Conservation (phyloP, 2,329 filamentous ascomycete genomes). For the Sordariomycetes sp. region DNA sequence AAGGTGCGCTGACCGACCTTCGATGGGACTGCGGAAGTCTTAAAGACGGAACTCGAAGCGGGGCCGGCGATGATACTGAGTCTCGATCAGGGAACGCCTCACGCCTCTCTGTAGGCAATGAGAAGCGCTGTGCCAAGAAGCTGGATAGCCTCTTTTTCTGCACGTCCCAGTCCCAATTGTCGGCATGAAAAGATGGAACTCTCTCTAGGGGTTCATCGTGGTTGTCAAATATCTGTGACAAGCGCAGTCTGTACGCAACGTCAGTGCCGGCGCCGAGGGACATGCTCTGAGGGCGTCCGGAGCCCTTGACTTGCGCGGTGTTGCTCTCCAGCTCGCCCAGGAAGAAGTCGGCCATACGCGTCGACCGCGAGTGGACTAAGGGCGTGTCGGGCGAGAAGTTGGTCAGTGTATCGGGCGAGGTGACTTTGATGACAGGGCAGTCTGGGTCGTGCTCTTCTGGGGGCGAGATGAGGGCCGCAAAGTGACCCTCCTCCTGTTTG, state of each 20-base stretch:
- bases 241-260: too few species aligned
- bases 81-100: too few species aligned
- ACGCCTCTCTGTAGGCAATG: slow-evolving; percentile 4
- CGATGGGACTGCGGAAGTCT: too few species aligned
- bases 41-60: too few species aligned
- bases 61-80: too few species aligned
- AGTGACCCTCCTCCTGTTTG: slow-evolving; percentile 29
- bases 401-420: not conserved
- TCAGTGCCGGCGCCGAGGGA: slow-evolving; percentile 13
- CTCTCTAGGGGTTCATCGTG: too few species aligned
- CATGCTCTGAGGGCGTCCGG: slow-evolving; percentile 8
- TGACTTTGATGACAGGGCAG: slow-evolving; percentile 2
- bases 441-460: not conserved
- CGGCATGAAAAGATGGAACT: not conserved
- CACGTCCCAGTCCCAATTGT: not conserved
- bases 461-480: slow-evolving; percentile 30
- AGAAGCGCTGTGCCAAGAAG: slow-evolving; percentile 5
- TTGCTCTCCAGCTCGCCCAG: slow-evolving; percentile 10
- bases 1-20: too few species aligned
- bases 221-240: too few species aligned
- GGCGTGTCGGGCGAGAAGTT: slow-evolving; percentile 3
- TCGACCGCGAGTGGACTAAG: not conserved
- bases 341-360: slow-evolving; percentile 7
- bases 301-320: slow-evolving; percentile 5
- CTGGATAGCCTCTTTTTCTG: slow-evolving; percentile 6